Base-by-base conservation (phyloP, 1,284 basidiomycete genomes). In the Kalmanozyma brasiliensis region DNA sequence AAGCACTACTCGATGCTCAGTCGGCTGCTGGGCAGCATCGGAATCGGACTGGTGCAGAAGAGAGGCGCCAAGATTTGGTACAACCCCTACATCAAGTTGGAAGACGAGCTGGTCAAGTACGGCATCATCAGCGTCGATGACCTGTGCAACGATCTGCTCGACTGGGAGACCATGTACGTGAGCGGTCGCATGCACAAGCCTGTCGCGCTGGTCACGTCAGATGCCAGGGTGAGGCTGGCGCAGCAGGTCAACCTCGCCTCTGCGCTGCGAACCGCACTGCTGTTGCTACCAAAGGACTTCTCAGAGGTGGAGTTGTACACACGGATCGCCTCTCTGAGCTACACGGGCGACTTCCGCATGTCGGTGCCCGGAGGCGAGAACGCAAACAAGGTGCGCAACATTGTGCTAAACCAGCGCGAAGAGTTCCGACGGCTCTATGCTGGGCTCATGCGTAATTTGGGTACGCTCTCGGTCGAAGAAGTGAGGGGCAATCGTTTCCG, bases 141-240 rank as follows among this genome's bases (percentile, higher is more conserved):
- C 55, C 87, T 99, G 26, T 93, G 91, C 73, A 87, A 88, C 1
- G 96, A 99, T 81, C 85, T 98, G 36, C 86, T 94, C 37, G 91
- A 93, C 77, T 99, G 96, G 95, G 87, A 89, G 40, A 89, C 92
- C 17, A 87, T 98, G 8, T 99, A 99, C 83, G 88, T 97, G 41
- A 91, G 93, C 1, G 96, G 95, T 0, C 87, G 95, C 20, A 93
- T 98, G 89, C 95, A 98, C 84, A 99, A 99, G 83, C 95, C 96
- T 0, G 74, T 79, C 2, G 73, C 75, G 5, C 45, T 63, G 9
- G 49, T 77, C 32, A 67, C 72, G 11, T 72, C 89, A 88, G 91
- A 94, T 80, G 89, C 92, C 0, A 88, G 91, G 33, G 91, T 98
- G n/a, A 87, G 90, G 41, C 85, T 93, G 35, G 93, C 94, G 2